Percentiles rank a stretch among this genome's conserved stretches.
Evolutionary conservation across 208 protist genomes (phyloP).

Genomic region (Acanthamoeba comandoni): DNA sequence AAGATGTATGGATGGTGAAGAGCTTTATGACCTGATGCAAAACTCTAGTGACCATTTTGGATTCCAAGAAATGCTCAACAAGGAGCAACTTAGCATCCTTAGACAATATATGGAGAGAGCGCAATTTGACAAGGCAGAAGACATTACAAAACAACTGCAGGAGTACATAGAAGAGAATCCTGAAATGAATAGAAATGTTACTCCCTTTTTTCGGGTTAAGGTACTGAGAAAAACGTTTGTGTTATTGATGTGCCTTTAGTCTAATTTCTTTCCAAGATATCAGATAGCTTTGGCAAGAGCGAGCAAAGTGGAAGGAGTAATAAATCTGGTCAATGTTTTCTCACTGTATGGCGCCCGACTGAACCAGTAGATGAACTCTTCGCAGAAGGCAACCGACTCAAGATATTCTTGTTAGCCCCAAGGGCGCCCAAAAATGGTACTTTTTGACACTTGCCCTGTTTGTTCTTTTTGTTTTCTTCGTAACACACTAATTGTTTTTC

Average conservation of each 20-base stretch:
- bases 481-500: too few relatives aligned
- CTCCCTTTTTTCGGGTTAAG: background rate
- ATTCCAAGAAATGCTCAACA: conserved; percentile 24
- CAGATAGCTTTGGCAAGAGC: too few relatives aligned
- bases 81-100: background rate
- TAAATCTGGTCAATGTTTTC: conserved; percentile 3
- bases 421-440: conserved; percentile 20
- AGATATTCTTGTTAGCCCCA: conserved; percentile 14
- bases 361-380: conserved; percentile 22
- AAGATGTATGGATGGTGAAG: conserved; percentile 36
- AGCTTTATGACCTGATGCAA: background rate
- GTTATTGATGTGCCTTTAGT: too few relatives aligned
- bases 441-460: too few relatives aligned
- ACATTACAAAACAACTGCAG: background rate
- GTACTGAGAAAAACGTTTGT: too few relatives aligned
- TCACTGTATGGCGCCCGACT: conserved; percentile 44
- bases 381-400: conserved; percentile 6
- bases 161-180: conserved; percentile 29
- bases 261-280: too few relatives aligned
- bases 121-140: conserved; percentile 1
- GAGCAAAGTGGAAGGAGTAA: too few relatives aligned
- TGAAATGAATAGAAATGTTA: background rate
- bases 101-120: conserved; percentile 12
- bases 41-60: background rate
- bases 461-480: too few relatives aligned